These are phyloP conservation scores for Shiraia bambusicola DNA, from an alignment of 2,329 filamentous ascomycete species.

Conservation along the genomic window DNA sequence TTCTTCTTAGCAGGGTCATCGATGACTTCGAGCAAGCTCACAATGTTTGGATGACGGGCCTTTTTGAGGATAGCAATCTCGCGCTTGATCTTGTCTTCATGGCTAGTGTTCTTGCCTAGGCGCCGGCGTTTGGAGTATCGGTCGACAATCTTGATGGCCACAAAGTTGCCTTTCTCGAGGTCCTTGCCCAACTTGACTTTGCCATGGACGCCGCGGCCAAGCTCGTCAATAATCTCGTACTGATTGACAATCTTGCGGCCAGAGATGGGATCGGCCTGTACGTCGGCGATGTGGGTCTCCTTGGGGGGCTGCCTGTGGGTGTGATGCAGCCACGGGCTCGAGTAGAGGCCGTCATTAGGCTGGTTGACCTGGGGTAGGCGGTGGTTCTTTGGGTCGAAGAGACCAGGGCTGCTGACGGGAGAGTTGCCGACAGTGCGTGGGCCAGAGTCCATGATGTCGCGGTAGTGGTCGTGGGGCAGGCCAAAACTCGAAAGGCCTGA, in stretches of 20 bases:
- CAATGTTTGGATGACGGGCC: slow-evolving; percentile 94
- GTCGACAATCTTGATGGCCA: slow-evolving; percentile 98
- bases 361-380: slow-evolving; percentile 34
- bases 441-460: slow-evolving; percentile 41
- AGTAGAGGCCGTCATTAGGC: slow-evolving; percentile 46
- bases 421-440: slow-evolving; percentile 50
- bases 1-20: slow-evolving; percentile 96
- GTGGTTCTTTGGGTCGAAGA: slow-evolving; percentile 46
- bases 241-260: slow-evolving; percentile 97
- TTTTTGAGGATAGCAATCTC: slow-evolving; percentile 99
- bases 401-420: slow-evolving; percentile 50
- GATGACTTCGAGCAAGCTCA: slow-evolving; percentile 93
- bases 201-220: slow-evolving; percentile 92
- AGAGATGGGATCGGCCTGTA: slow-evolving; percentile 84
- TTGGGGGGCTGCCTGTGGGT: slow-evolving; percentile 53
- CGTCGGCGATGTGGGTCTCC: slow-evolving; percentile 81
- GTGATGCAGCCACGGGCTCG: slow-evolving; percentile 53
- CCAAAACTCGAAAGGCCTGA: slow-evolving; percentile 47
- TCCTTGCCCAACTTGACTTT: slow-evolving; percentile 96
- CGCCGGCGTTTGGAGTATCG: slow-evolving; percentile 91
- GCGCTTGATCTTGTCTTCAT: slow-evolving; percentile 82
- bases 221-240: slow-evolving; percentile 95
- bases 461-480: slow-evolving; percentile 35
- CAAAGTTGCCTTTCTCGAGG: slow-evolving; percentile 70
- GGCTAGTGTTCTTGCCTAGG: slow-evolving; percentile 72